Evolutionary conservation across 371 early-diverging fungal species (phyloP).

Genomic region (Dichotomocladium elegans): DNA sequence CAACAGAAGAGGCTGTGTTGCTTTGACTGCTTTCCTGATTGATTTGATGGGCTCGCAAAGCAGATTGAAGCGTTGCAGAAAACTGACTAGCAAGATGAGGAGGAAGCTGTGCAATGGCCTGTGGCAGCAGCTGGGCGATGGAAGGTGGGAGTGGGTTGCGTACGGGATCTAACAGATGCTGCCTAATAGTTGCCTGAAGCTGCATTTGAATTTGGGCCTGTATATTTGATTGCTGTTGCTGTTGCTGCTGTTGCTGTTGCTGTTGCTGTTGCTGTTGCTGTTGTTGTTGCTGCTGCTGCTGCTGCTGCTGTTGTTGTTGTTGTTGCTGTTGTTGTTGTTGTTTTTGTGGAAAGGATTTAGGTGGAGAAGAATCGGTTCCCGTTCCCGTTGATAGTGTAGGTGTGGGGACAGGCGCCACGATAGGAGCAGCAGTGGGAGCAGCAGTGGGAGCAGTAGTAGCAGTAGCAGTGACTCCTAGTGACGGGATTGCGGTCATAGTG

Average conservation of each 20-base stretch:
- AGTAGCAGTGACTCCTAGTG: not conserved
- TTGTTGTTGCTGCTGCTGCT: slow-evolving; percentile 3
- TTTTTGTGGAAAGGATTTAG: too few relatives aligned
- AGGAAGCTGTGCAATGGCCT: slow-evolving; percentile 45
- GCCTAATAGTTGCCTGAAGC: slow-evolving; percentile 41
- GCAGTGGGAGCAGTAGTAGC: not conserved
- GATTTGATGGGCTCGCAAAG: slow-evolving; percentile 18
- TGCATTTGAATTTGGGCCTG: slow-evolving; percentile 22
- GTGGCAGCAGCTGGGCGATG: slow-evolving; percentile 37
- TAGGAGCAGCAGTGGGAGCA: not conserved
- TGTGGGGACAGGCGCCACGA: not conserved
- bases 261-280: not conserved
- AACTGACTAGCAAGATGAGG: slow-evolving; percentile 41
- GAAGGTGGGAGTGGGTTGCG: slow-evolving; percentile 41
- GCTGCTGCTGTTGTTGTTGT: slow-evolving; percentile 1
- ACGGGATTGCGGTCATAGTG: slow-evolving; percentile 1
- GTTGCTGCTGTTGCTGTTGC: slow-evolving; percentile 1
- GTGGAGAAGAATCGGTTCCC: not conserved
- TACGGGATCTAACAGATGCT: slow-evolving; percentile 42
- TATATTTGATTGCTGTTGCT: slow-evolving; percentile 9
- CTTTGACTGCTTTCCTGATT: not conserved
- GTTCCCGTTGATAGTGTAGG: not conserved
- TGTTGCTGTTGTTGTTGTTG: not conserved
- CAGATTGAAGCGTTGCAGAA: slow-evolving; percentile 31
- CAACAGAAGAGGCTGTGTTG: not conserved